Evolutionary conservation across 2,329 filamentous ascomycete genomes (phyloP).

Genomic region (Pyrenochaeta sp.): DNA sequence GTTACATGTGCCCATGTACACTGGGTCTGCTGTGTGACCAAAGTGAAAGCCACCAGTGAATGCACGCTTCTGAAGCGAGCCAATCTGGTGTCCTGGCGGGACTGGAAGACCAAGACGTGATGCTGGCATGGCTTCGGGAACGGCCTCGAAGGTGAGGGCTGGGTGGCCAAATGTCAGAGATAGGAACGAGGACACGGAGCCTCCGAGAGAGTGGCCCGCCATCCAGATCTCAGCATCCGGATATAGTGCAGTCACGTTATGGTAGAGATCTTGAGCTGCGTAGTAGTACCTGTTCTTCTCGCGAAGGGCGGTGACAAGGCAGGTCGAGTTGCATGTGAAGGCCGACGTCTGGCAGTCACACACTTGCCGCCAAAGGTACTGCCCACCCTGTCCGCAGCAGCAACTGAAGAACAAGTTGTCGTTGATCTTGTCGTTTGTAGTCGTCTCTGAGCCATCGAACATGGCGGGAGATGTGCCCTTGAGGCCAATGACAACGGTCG

Average conservation of each 20-base stretch:
- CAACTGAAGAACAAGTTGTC: conserved; percentile 99
- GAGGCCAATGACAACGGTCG: conserved; percentile 87
- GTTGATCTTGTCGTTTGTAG: conserved; percentile 96
- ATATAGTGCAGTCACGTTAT: conserved; percentile 90
- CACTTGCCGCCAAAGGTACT: conserved; percentile 88
- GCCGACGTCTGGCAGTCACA: conserved; percentile 90
- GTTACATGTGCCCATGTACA: conserved; percentile 94
- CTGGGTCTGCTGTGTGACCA: conserved; percentile 93
- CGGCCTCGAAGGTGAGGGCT: conserved; percentile 90
- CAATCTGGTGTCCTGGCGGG: conserved; percentile 79
- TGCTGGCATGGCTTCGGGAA: conserved; percentile 88
- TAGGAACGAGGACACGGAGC: conserved; percentile 85
- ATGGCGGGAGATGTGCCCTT: conserved; percentile 91
- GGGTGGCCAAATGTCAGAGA: conserved; percentile 91
- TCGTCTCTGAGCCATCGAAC: conserved; percentile 96
- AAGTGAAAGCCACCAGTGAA: conserved; percentile 88
- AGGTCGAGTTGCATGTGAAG: conserved; percentile 92
- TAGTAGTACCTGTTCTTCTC: conserved; percentile 92
- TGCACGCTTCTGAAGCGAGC: conserved; percentile 67
- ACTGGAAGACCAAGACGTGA: conserved; percentile 83
- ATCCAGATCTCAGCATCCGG: conserved; percentile 87
- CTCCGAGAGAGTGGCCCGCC: conserved; percentile 90
- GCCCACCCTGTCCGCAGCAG: conserved; percentile 93
- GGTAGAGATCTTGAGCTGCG: conserved; percentile 86
- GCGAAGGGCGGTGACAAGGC: conserved; percentile 76